Base-by-base conservation (phyloP, 495 filamentous ascomycete species). In the Astrothelium macrocarpum region DNA sequence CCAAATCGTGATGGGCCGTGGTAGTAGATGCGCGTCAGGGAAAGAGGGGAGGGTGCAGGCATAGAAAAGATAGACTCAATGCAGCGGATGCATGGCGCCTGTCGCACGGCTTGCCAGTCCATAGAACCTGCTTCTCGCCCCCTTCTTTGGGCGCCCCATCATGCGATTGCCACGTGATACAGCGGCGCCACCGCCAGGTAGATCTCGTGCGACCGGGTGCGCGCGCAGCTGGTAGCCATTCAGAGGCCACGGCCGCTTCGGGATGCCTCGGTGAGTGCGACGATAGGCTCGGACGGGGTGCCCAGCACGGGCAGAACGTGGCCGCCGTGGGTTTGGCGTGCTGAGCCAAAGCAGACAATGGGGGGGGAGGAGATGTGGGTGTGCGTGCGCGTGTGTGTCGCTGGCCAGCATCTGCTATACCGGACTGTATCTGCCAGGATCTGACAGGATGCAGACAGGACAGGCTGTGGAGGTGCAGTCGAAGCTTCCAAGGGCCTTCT, bases 71-170 rank as follows among this genome's bases (percentile, higher is more conserved):
- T 56, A 56, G 49, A 56, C 23, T 28, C 23, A 56, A 36, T 60
- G 59, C 59, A 60, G 28, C 1, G 59, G 60, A 65, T 69, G 63
- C 67, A 60, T 64, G 65, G 67, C 69, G 67, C 67, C 66, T 71
- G 28, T 66, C 31, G 32, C 36, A 58, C 43, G 23, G 32, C 26
- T 46, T 53, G 34, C 32, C 53, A 60, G 45, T 31, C 43, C 60
- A 36, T 32, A 25, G 25, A 63, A 26, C 32, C 34, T 49, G 14
- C 45, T 56, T 59, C 32, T 46, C 56, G 58, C 63, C 63, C 28
- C 29, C 49, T 56, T 29, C 49, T 56, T 56, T 56, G 49, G 49
- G 49, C 49, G 49, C 49, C 49, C 18, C 46, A 26, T 28, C 62
- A 64, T 53, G 61, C 62, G 34, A 34, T 29, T 32, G 32, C 46